Base-by-base conservation (phyloP, 2,329 filamentous ascomycete species). In the Trichoderma oligosporum region DNA sequence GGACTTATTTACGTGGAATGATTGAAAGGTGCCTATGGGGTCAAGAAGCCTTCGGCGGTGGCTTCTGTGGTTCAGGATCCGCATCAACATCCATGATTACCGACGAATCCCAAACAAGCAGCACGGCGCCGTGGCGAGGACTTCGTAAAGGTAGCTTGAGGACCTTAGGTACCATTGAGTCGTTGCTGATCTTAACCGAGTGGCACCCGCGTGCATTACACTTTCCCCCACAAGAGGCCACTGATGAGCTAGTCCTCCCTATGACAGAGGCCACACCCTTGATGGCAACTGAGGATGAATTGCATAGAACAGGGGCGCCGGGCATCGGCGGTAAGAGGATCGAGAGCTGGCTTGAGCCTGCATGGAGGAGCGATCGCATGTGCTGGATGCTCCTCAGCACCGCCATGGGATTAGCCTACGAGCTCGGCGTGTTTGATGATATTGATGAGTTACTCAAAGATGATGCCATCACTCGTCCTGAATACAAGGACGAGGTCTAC, bases 341-440 rank as follows among this genome's bases (percentile, higher is more conserved):
- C 62, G 91, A 96, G 68, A 93, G 91, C 70, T 97, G 94, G 91
- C 83, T 97, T 4, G 94, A 99, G 71, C 94, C 94, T 2, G 93
- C 91, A 7, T 97, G 93, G 91, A 82, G 93, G 65, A 91, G 88
- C 62, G 93, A 97, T 67, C 88, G 91, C 55, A 96, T 97, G 89
- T 96, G 90, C 68, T 97, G 93, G 93, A 97, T 97, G 91, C 78
- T 97, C 12, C 80, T 97, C 27, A 95, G 91, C 67, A 95, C 91
- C 35, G 91, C 91, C 12, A 89, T 93, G 77, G 89, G 91, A 1
- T 78, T 97, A 35, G 91, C 89, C 0, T 96, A 96, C 64, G 94
- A 99, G 71, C 83, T 99, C 29, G 94, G 94, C 9, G 91, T 99
- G 2, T 99, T 97, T 65, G 94, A 97, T 64, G 85, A 92, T 58